These are phyloP conservation scores for Pyricularia grisea DNA, from an alignment of 2,329 filamentous ascomycete genomes.

Conservation along the genomic window DNA sequence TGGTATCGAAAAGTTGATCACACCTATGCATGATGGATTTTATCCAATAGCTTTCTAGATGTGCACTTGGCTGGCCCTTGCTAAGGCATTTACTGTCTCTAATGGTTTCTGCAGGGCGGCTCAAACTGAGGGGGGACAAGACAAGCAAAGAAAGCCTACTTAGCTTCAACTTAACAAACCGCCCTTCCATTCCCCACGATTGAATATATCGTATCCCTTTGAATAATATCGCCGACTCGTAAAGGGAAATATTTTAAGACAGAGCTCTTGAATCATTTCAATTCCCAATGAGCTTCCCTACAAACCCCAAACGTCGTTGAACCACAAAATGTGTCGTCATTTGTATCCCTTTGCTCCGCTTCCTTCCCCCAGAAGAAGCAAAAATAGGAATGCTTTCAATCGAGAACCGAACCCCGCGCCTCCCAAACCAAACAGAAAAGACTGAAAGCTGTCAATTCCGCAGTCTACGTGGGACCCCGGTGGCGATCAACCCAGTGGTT, in stretches of 20 bases:
- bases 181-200: not conserved
- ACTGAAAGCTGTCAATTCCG: not conserved
- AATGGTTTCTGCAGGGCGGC: not conserved
- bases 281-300: not conserved
- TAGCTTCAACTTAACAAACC: not conserved
- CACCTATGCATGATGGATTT: not conserved
- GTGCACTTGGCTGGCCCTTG: not conserved
- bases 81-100: not conserved
- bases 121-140: not conserved
- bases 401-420: not conserved
- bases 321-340: not conserved
- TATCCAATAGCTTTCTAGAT: not conserved
- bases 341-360: not conserved
- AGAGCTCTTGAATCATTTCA: not conserved
- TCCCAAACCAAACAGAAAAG: not conserved
- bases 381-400: not conserved
- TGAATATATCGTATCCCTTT: not conserved
- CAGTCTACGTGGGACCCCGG: not conserved
- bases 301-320: not conserved
- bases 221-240: not conserved
- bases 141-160: not conserved
- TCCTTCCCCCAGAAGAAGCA: not conserved
- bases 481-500: not conserved
- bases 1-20: not conserved
- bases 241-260: not conserved